Evolutionary conservation across 176 grass and related monocot genomes (phyloP).

Genomic region (Oryza longistaminata): DNA sequence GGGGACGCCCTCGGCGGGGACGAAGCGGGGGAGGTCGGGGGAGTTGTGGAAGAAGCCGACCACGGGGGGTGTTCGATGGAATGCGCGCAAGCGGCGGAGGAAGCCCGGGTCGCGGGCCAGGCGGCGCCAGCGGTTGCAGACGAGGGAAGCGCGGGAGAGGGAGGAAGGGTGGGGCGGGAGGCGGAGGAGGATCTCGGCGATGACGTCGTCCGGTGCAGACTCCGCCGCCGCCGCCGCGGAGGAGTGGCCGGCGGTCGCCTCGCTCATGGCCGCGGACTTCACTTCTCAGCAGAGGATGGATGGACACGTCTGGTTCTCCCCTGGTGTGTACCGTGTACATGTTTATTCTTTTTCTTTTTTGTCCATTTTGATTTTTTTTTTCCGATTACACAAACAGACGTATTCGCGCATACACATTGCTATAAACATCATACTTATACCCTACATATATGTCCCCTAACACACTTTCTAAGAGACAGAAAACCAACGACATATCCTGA

Average conservation of each 20-base stretch:
- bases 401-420: no score
- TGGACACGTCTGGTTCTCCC: no score
- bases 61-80: slow-evolving; percentile 26
- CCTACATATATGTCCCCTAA: no score
- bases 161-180: neutral
- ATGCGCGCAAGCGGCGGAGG: slow-evolving; percentile 15
- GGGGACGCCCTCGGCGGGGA: neutral
- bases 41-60: slow-evolving; percentile 37
- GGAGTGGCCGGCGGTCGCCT: neutral
- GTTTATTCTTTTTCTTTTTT: no score
- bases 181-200: slow-evolving; percentile 22
- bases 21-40: neutral
- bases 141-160: neutral
- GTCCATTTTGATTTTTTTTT: no score
- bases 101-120: neutral
- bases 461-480: no score
- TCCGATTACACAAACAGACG: no score
- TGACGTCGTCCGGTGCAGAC: neutral
- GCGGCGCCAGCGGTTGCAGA: slow-evolving; percentile 15
- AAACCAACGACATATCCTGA: no score
- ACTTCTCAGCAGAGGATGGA: no score
- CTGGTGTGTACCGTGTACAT: no score
- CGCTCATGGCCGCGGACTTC: neutral
- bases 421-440: no score
- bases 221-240: no score